Conservation (phyloP, 306 rosid species). For the Neltuma alba region DNA sequence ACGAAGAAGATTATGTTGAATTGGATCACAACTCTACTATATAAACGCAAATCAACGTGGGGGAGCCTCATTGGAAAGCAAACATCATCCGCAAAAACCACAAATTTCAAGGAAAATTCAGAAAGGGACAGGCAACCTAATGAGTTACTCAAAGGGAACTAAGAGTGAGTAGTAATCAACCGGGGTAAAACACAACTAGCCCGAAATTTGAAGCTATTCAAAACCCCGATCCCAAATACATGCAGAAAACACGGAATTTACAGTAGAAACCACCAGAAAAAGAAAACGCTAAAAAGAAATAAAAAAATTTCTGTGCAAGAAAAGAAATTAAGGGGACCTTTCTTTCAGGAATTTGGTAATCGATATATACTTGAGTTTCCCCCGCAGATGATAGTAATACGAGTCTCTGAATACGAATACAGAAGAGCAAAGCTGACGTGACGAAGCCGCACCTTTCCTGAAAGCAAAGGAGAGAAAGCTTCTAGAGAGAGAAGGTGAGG, state of each 20-base stretch:
- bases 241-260: slow-evolving; percentile 31
- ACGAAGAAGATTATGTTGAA: background rate
- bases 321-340: background rate
- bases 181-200: background rate
- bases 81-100: slow-evolving; percentile 23
- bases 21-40: background rate
- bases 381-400: background rate
- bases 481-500: slow-evolving; percentile 2
- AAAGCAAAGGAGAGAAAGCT: background rate
- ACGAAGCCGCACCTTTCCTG: background rate
- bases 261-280: slow-evolving; percentile 31
- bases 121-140: background rate
- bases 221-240: slow-evolving; percentile 39
- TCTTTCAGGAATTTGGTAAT: background rate
- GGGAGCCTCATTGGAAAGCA: background rate
- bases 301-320: background rate
- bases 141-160: background rate
- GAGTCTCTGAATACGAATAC: background rate
- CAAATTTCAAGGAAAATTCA: background rate
- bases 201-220: slow-evolving; percentile 13
- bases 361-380: background rate
- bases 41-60: slow-evolving; percentile 16
- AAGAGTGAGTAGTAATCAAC: background rate
- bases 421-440: background rate
- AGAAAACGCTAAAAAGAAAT: background rate